Evolutionary conservation across 257 asterid genomes (phyloP).

Genomic region (Verbena officinalis): DNA sequence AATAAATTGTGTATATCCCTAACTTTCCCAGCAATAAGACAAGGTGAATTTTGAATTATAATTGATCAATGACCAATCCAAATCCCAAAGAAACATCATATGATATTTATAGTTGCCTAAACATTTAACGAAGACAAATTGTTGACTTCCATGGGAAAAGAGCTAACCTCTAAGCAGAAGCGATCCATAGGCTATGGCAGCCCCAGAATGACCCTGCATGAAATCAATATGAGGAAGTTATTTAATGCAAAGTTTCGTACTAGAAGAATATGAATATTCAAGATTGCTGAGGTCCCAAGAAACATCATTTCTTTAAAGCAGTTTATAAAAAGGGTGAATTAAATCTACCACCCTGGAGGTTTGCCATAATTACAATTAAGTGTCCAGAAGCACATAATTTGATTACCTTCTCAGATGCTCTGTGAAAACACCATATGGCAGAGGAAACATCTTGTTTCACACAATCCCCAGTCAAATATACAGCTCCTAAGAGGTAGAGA

Average conservation of each 20-base stretch:
- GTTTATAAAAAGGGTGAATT: not conserved
- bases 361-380: not conserved
- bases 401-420: slow-evolving; percentile 89
- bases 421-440: slow-evolving; percentile 96
- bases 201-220: slow-evolving; percentile 84
- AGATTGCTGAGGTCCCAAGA: slow-evolving; percentile 17
- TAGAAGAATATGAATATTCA: slow-evolving; percentile 6
- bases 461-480: slow-evolving; percentile 95
- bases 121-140: not conserved
- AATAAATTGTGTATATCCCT: no score
- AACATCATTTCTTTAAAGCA: not conserved
- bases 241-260: slow-evolving; percentile 7
- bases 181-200: slow-evolving; percentile 92
- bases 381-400: slow-evolving; percentile 22
- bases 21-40: not conserved
- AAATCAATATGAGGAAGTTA: slow-evolving; percentile 26
- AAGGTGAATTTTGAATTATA: slow-evolving; percentile 2
- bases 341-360: no score
- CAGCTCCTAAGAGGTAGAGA: slow-evolving; percentile 89
- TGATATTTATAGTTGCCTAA: slow-evolving; percentile 1
- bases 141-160: slow-evolving; percentile 8
- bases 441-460: slow-evolving; percentile 79
- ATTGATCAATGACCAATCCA: not conserved
- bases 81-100: slow-evolving; percentile 13
- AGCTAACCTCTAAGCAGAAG: slow-evolving; percentile 73